Conservation (phyloP, 2,329 filamentous ascomycete genomes). For the Metarhizium guizhouense region DNA sequence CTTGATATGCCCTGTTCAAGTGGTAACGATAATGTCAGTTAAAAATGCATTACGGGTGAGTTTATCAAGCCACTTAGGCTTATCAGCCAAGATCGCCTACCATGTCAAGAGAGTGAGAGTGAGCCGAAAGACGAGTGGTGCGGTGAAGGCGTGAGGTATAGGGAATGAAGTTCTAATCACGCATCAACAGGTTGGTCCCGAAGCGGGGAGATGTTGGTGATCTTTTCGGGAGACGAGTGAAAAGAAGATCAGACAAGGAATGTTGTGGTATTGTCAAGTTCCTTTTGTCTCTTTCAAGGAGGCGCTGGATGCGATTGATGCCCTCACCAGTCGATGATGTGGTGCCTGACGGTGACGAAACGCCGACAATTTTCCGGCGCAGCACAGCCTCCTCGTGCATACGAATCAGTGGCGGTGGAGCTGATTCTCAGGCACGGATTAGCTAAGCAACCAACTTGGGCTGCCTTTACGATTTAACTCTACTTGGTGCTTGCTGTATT, state of each 20-base stretch:
- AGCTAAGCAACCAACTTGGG: neutral
- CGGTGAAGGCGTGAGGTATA: neutral
- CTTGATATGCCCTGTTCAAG: slow-evolving; percentile 27
- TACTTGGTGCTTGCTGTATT: no score
- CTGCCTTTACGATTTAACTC: no score
- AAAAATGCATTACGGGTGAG: slow-evolving; percentile 5
- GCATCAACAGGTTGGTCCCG: slow-evolving; percentile 15
- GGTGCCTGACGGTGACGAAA: slow-evolving; percentile 26
- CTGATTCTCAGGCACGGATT: slow-evolving; percentile 3
- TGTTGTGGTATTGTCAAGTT: neutral
- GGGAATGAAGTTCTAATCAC: neutral
- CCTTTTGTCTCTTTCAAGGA: neutral
- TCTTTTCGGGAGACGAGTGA: neutral
- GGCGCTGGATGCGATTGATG: slow-evolving; percentile 11
- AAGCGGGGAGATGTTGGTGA: slow-evolving; percentile 12
- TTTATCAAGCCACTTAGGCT: neutral
- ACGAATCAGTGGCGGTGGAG: slow-evolving; percentile 14
- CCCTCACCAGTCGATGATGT: slow-evolving; percentile 8
- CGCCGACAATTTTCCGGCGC: slow-evolving; percentile 26
- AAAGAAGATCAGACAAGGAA: neutral
- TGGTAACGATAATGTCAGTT: neutral
- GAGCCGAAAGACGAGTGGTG: slow-evolving; percentile 8
- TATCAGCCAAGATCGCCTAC: slow-evolving; percentile 16
- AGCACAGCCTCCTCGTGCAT: slow-evolving; percentile 18
- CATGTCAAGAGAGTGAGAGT: slow-evolving; percentile 17